phyloP scores from a whole-genome alignment of 768 basidiomycete species.

The Termitomyces sp. region DNA sequence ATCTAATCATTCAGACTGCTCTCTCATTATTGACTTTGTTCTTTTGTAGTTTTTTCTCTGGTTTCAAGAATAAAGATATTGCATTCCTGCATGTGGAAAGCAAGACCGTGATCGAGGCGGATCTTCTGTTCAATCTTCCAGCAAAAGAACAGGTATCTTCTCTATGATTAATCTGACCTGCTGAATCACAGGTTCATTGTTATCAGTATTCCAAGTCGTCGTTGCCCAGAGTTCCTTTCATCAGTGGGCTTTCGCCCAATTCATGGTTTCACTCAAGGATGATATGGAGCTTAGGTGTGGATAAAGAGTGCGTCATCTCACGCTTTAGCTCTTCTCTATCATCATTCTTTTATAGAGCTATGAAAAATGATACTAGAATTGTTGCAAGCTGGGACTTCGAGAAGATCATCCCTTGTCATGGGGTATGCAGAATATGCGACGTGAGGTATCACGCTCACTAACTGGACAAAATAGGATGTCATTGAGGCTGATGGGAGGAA shows the following conservation, averaged over 20 bases:
- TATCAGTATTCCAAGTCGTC: conserved; percentile 30
- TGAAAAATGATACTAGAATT: conserved; percentile 53
- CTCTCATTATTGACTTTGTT: neutral
- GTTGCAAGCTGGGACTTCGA: conserved; percentile 68
- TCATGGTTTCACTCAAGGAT: conserved; percentile 23
- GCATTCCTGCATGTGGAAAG: conserved; percentile 67
- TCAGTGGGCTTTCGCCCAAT: conserved; percentile 24
- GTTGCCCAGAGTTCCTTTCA: conserved; percentile 20
- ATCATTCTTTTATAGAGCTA: conserved; percentile 26
- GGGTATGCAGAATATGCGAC: conserved; percentile 19
- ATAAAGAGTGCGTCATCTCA: conserved; percentile 25
- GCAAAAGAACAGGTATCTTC: conserved; percentile 59
- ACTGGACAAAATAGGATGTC: conserved; percentile 30
- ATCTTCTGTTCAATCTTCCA: conserved; percentile 79
- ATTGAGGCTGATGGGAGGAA: conserved; percentile 52
- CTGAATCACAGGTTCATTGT: too few species aligned
- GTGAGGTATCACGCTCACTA: neutral
- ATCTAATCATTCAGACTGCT: neutral
- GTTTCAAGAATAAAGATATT: conserved; percentile 68
- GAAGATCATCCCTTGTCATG: conserved; percentile 62
- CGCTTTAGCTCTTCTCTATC: neutral
- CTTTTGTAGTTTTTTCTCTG: conserved; percentile 52
- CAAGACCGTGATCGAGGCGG: conserved; percentile 67
- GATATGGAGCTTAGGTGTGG: conserved; percentile 23
- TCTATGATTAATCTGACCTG: neutral